phyloP scores from a whole-genome alignment of 352 stramenopile genomes.

The Globisporangium abappressorium region DNA sequence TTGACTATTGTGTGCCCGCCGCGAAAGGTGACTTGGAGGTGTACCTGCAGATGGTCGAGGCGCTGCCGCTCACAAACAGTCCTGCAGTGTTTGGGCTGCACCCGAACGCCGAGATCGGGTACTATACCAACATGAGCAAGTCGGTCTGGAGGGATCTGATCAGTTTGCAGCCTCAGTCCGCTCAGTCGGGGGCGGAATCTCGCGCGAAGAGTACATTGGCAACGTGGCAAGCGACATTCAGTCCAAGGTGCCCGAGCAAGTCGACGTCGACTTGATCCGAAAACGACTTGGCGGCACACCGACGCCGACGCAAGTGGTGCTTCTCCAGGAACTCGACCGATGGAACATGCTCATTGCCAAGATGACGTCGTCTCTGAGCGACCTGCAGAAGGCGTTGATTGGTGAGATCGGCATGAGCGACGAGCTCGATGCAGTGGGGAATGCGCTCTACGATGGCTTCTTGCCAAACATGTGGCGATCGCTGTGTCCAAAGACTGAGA shows the following conservation, averaged over 20 bases:
- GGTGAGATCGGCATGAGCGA: conserved; percentile 97
- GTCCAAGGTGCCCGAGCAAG: conserved; percentile 84
- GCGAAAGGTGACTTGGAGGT: conserved; percentile 60
- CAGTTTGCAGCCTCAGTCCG: conserved; percentile 87
- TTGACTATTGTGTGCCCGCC: conserved; percentile 86
- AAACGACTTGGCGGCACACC: conserved; percentile 73
- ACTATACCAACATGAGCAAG: conserved; percentile 95
- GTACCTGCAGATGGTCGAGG: conserved; percentile 86
- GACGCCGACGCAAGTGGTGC: conserved; percentile 88
- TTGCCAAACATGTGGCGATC: conserved; percentile 89
- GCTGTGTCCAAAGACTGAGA: conserved; percentile 92
- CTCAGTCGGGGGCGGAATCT: conserved; percentile 74
- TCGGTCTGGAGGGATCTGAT: conserved; percentile 93
- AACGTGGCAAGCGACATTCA: conserved; percentile 90
- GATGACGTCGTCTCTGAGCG: conserved; percentile 83
- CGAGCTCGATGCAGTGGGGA: conserved; percentile 90
- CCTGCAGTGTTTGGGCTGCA: conserved; percentile 95
- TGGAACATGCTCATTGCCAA: conserved; percentile 91
- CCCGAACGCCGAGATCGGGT: conserved; percentile 95
- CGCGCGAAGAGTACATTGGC: conserved; percentile 92
- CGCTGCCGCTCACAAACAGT: conserved; percentile 91
- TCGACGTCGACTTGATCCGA: conserved; percentile 88
- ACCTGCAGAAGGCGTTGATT: conserved; percentile 91
- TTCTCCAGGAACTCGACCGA: conserved; percentile 94
- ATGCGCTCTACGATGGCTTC: conserved; percentile 92